Evolutionary conservation across 2,329 filamentous ascomycete genomes (phyloP), one percentile per base, ranked within the genome.

Genomic region (Bipolaris victoriae): DNA sequence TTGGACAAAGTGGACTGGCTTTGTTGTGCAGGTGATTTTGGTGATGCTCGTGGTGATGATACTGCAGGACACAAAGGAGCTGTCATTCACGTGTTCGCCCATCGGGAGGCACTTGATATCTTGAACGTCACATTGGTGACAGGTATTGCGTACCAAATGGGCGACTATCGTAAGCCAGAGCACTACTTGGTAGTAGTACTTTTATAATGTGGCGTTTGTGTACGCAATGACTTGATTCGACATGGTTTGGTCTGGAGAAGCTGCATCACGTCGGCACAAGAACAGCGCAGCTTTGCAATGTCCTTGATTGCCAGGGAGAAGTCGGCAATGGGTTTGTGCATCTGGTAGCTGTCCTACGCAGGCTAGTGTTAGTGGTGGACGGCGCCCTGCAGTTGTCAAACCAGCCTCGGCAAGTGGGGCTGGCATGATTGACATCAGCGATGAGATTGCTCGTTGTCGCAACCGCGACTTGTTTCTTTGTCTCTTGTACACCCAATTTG

Each of bases 51-150:
- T 24, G 15, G 40, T n/a, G 40, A 26, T 20, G 16, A 33, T 33
- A 16, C 7, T 3, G 20, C 43, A 29, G 47, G 33, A n/a, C 39
- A 51, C 26, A 26, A 31, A 20, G 18, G 33, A 54, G 33, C 55
- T 57, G 60, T 59, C 58, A 57, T 46, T 57, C 52, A 55, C 60
- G 55, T 63, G 57, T 36, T n/a, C 16, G 26, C 39, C 24, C 20
- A 9, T 31, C 26, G n/a, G 26, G 16, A 43, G 29, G 29, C 15
- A n/a, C 18, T 16, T 15, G 29, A 15, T 11, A 11, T 4, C 15
- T 3, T 7, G 13, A 15, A 33, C 16, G 7, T 16, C 3, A 13
- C 11, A n/a, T 16, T 7, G 3, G 10, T 7, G 7, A 15, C 7
- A 26, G 40, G 15, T 31, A 13, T 13, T 31, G 29, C 11, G 29